These are phyloP conservation scores for Exserohilum turcica DNA, from an alignment of 2,329 filamentous ascomycete species.

Conservation along the genomic window DNA sequence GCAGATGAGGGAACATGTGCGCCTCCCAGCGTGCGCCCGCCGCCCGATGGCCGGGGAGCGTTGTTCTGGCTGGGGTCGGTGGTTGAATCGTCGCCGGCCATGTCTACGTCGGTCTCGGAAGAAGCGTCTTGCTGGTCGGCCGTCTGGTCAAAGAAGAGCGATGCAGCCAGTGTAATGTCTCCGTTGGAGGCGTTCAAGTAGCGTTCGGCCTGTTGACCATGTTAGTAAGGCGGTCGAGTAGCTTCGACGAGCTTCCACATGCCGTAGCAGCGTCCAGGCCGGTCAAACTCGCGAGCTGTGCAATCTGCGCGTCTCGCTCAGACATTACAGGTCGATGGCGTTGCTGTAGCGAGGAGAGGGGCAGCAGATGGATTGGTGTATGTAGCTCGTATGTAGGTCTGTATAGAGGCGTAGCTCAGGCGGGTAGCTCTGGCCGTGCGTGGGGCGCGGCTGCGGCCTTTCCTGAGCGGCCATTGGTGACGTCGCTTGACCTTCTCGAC, in stretches of 20 bases:
- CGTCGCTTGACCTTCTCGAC: conserved; percentile 7
- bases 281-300: conserved; percentile 44
- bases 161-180: conserved; percentile 53
- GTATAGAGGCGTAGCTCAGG: too few species aligned
- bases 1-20: conserved; percentile 40
- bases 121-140: conserved; percentile 27
- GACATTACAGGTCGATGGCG: conserved; percentile 34
- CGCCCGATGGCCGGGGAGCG: conserved; percentile 34
- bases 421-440: not conserved
- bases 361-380: conserved; percentile 2
- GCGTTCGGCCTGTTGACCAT: conserved; percentile 49
- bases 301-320: conserved; percentile 45
- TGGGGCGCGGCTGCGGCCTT: conserved; percentile 5
- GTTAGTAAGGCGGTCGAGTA: conserved; percentile 31
- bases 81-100: conserved; percentile 42
- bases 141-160: conserved; percentile 52
- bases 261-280: conserved; percentile 42
- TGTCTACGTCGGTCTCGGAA: conserved; percentile 36
- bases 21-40: conserved; percentile 46
- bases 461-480: conserved; percentile 11
- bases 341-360: conserved; percentile 1
- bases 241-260: conserved; percentile 39
- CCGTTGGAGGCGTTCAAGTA: conserved; percentile 53
- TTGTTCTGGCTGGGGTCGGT: conserved; percentile 26
- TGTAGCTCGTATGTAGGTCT: not conserved